phyloP scores from a whole-genome alignment of 2,329 filamentous ascomycete genomes.

The Rhynchosporium graminicola region DNA sequence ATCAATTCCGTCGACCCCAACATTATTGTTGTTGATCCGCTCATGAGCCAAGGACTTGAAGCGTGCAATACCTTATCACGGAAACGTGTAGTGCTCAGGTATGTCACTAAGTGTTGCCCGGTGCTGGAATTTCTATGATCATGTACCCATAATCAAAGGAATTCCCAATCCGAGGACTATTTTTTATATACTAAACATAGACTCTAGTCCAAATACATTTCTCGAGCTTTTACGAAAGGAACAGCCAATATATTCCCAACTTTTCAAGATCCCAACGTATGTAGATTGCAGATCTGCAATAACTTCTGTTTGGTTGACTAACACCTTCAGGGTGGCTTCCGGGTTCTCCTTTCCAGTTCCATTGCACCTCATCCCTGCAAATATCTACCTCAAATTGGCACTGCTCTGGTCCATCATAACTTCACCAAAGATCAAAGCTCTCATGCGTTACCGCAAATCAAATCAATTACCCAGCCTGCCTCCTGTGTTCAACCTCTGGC shows the following conservation, averaged over 20 bases:
- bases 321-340: constrained; percentile 44
- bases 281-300: constrained; percentile 25
- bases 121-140: too few species aligned
- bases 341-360: constrained; percentile 50
- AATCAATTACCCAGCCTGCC: constrained; percentile 33
- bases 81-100: constrained; percentile 43
- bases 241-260: constrained; percentile 42
- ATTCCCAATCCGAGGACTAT: too few species aligned
- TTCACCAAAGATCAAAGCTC: constrained; percentile 28
- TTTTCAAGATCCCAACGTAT: constrained; percentile 46
- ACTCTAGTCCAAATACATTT: constrained; percentile 45
- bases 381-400: constrained; percentile 44
- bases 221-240: constrained; percentile 44
- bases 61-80: constrained; percentile 43
- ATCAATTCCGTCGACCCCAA: constrained; percentile 44
- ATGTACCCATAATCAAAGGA: too few species aligned
- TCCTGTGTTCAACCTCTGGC: constrained; percentile 37
- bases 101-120: too few species aligned
- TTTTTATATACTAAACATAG: too few species aligned
- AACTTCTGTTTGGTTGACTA: constrained; percentile 15
- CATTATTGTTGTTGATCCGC: constrained; percentile 47
- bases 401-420: constrained; percentile 30
- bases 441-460: constrained; percentile 35
- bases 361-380: constrained; percentile 45
- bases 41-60: constrained; percentile 48